Conservation (phyloP, 2,329 filamentous ascomycete genomes). For the Aphanoascus verrucosus region DNA sequence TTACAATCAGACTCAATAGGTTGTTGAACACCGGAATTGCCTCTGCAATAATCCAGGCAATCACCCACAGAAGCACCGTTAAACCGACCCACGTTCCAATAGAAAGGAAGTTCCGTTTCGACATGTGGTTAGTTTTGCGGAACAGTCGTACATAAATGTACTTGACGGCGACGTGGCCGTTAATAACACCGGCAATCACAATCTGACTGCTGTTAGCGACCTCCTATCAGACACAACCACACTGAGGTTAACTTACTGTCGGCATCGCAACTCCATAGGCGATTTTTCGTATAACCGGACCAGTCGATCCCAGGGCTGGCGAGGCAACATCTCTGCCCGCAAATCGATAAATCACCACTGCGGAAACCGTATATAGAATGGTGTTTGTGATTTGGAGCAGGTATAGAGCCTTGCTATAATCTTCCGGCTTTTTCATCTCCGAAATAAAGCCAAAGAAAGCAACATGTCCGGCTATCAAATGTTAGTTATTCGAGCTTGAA, state of each 20-base stretch:
- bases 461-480: constrained; percentile 46
- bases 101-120: constrained; percentile 41
- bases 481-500: constrained; percentile 4
- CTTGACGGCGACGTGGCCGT: constrained; percentile 55
- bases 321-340: constrained; percentile 51
- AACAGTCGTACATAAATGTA: constrained; percentile 57
- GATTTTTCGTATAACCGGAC: constrained; percentile 47
- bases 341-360: constrained; percentile 58
- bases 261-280: constrained; percentile 59
- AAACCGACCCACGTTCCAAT: constrained; percentile 51
- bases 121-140: constrained; percentile 47
- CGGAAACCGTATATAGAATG: constrained; percentile 53
- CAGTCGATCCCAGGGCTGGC: constrained; percentile 56
- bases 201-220: constrained; percentile 33
- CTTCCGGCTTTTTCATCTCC: constrained; percentile 51
- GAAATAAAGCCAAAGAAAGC: constrained; percentile 58
- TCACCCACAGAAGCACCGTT: constrained; percentile 44
- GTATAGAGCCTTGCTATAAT: constrained; percentile 53
- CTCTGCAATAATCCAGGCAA: constrained; percentile 58
- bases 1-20: constrained; percentile 51
- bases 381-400: constrained; percentile 51
- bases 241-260: constrained; percentile 34
- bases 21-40: constrained; percentile 59
- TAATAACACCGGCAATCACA: constrained; percentile 59
- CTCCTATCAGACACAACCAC: no score